phyloP scores from a whole-genome alignment of 768 basidiomycete genomes.

The Mrakia hoshinonis region DNA sequence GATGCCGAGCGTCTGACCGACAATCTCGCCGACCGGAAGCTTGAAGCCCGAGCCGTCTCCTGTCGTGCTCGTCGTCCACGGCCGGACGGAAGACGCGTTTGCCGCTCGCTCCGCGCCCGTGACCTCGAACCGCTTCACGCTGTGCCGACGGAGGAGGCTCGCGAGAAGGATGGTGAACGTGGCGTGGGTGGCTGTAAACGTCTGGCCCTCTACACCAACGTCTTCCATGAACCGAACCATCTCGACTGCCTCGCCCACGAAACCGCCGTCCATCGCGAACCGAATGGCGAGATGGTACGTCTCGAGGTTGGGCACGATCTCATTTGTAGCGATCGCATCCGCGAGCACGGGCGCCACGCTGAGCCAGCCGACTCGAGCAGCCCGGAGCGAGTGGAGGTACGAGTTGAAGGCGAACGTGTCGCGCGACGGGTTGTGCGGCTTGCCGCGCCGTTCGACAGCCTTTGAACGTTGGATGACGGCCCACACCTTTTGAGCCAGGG shows the following conservation, averaged over 20 bases:
- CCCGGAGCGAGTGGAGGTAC: background rate
- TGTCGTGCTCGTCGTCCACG: background rate
- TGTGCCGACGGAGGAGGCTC: background rate
- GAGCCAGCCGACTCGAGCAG: background rate
- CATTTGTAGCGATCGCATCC: background rate
- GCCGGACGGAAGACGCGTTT: background rate
- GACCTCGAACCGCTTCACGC: background rate
- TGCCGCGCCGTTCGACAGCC: background rate
- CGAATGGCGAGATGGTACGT: background rate
- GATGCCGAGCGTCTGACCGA: constrained; percentile 5
- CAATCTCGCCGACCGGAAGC: background rate
- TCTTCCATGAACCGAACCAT: background rate
- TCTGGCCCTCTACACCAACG: background rate
- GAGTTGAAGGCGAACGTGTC: background rate
- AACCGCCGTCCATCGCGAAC: background rate
- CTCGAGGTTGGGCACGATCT: background rate
- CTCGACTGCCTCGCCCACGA: background rate
- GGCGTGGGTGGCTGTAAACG: background rate
- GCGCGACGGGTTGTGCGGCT: no score
- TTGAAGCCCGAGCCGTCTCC: constrained; percentile 10
- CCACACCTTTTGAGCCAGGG: constrained; percentile 6
- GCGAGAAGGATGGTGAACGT: constrained; percentile 12
- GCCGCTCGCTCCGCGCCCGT: background rate
- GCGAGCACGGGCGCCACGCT: background rate
- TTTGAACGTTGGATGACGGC: background rate